Conservation (phyloP, 441 rosid genomes). For the Melastoma candidum region DNA sequence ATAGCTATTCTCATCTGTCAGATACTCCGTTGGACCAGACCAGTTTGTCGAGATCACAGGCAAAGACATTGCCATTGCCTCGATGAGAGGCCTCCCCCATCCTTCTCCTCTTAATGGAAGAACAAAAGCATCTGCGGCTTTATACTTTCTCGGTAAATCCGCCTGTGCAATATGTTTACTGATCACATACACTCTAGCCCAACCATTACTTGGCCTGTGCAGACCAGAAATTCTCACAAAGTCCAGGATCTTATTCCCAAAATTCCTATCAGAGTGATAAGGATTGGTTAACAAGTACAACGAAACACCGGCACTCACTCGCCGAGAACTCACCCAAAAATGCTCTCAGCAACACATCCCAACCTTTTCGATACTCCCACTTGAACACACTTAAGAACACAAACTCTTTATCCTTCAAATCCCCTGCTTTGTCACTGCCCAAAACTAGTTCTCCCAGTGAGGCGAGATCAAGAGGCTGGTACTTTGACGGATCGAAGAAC, state of each 20-base stretch:
- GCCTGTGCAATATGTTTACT: slow-evolving; percentile 58
- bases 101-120: slow-evolving; percentile 87
- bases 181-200: slow-evolving; percentile 49
- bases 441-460: slow-evolving; percentile 33
- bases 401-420: slow-evolving; percentile 23
- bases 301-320: slow-evolving; percentile 32
- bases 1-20: slow-evolving; percentile 58
- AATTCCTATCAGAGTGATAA: slow-evolving; percentile 54
- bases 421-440: slow-evolving; percentile 19
- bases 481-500: slow-evolving; percentile 50
- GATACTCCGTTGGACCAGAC: slow-evolving; percentile 76
- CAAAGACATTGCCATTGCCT: slow-evolving; percentile 89
- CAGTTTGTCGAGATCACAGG: slow-evolving; percentile 76
- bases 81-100: slow-evolving; percentile 75
- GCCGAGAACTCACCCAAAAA: slow-evolving; percentile 56
- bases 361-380: slow-evolving; percentile 84
- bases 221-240: slow-evolving; percentile 35
- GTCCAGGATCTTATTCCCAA: slow-evolving; percentile 58
- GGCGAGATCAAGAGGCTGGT: slow-evolving; percentile 37
- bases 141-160: slow-evolving; percentile 62
- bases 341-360: slow-evolving; percentile 79
- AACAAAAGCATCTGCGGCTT: slow-evolving; percentile 73
- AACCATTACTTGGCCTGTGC: slow-evolving; percentile 31
- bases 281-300: slow-evolving; percentile 66
- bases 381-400: slow-evolving; percentile 80